Percentiles rank a stretch among this genome's conserved stretches.
Evolutionary conservation across 2,329 filamentous ascomycete genomes (phyloP).

Genomic region (Talaromyces sp.): DNA sequence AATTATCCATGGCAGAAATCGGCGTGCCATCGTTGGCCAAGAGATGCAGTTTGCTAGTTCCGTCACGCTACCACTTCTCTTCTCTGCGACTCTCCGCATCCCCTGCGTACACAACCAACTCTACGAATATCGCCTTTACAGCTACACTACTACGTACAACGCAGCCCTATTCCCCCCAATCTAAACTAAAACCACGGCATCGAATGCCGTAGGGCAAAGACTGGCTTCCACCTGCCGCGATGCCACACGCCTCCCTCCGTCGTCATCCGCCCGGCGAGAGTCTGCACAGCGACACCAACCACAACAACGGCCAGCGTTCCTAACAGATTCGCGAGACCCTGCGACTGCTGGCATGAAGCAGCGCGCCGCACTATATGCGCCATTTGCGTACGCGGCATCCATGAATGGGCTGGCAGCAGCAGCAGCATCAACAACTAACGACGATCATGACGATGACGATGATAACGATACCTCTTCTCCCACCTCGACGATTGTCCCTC

Average conservation of each 20-base stretch:
- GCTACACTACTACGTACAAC: background rate
- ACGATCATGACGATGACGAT: constrained; percentile 17
- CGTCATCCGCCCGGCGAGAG: constrained; percentile 16
- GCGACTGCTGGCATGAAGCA: background rate
- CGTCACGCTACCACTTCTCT: background rate
- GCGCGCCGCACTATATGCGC: background rate
- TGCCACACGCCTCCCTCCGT: constrained; percentile 28
- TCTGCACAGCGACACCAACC: constrained; percentile 13
- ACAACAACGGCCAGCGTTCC: constrained; percentile 17
- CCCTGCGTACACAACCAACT: background rate
- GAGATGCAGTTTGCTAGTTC: background rate
- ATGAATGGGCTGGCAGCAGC: background rate
- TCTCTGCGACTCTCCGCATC: background rate
- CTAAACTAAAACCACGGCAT: constrained; percentile 11
- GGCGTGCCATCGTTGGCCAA: background rate
- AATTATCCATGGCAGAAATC: background rate
- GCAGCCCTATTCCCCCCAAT: background rate
- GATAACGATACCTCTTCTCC: constrained; percentile 25
- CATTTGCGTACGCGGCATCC: background rate
- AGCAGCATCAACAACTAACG: background rate
- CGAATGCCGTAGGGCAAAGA: constrained; percentile 32
- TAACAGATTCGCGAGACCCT: background rate
- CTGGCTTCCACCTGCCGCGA: constrained; percentile 36
- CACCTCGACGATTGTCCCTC: constrained; percentile 20
- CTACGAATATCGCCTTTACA: background rate